Evolutionary conservation across 2,329 filamentous ascomycete species (phyloP).

Genomic region (Pseudogymnoascus sp.): DNA sequence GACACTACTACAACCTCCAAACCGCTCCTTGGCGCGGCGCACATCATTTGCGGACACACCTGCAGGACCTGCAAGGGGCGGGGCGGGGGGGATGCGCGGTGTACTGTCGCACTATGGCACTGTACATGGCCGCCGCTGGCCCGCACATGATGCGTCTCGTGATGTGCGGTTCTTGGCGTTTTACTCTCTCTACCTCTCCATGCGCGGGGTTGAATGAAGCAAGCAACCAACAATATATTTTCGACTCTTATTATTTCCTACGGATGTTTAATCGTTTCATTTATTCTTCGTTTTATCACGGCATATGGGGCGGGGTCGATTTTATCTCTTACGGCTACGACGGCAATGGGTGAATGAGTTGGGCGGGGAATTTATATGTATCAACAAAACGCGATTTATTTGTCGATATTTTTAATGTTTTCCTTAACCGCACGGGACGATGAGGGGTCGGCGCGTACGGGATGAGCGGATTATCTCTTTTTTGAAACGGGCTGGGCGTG

Average conservation of each 20-base stretch:
- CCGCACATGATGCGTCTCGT: background rate
- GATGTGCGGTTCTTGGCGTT: background rate
- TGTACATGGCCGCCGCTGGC: background rate
- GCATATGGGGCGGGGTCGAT: background rate
- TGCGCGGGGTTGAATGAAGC: background rate
- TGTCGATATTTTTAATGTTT: background rate
- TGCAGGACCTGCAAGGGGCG: background rate
- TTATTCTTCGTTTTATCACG: background rate
- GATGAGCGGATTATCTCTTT: background rate
- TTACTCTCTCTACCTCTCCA: too few relatives aligned
- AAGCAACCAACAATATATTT: background rate
- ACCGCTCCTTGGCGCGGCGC: background rate
- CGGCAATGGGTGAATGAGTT: background rate
- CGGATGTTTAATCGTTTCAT: background rate
- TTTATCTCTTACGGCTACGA: background rate
- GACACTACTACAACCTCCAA: background rate
- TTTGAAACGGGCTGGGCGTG: background rate
- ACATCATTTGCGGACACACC: background rate
- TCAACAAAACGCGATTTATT: background rate
- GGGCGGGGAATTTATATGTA: background rate
- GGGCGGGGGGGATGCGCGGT: background rate
- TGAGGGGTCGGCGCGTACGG: background rate
- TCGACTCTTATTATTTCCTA: background rate
- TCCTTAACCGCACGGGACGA: background rate
- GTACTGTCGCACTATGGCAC: background rate